These are phyloP conservation scores for Limtongia smithiae DNA, from an alignment of 805 yeast species.

Conservation along the genomic window DNA sequence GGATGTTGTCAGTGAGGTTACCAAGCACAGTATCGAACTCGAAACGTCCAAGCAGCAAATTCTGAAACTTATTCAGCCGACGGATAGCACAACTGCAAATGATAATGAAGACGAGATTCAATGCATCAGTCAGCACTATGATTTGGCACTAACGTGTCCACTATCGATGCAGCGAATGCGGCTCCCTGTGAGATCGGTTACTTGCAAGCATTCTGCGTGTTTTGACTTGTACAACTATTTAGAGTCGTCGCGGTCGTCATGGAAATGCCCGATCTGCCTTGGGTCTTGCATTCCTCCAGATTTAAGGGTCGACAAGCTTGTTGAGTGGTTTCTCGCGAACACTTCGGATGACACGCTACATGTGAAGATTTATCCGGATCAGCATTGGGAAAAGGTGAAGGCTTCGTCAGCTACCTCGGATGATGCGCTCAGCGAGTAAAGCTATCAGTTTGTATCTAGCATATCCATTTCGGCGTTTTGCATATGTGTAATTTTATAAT, in stretches of 20 bases:
- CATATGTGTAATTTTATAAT: no score
- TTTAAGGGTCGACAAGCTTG: conserved; percentile 35
- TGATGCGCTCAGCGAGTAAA: no score
- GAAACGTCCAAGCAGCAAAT: neutral
- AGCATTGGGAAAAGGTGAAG: no score
- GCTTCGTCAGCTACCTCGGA: no score
- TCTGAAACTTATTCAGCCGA: neutral
- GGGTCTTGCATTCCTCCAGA: neutral
- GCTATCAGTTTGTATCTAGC: no score
- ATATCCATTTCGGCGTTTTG: no score
- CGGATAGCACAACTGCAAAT: neutral
- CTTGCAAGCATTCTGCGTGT: conserved; percentile 5
- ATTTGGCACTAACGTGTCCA: conserved; percentile 3
- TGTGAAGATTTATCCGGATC: no score
- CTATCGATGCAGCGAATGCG: conserved; percentile 5
- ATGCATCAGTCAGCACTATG: neutral
- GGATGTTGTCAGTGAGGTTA: neutral
- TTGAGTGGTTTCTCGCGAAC: neutral
- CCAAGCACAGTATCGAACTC: neutral
- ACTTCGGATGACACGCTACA: no score
- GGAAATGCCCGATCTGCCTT: conserved; percentile 11
- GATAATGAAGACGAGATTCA: conserved; percentile 8
- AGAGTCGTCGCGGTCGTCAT: neutral
- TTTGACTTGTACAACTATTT: conserved; percentile 6
- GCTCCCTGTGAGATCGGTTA: conserved; percentile 1